Evolutionary conservation across 129 eudicot genomes (phyloP).

Genomic region (Pulicaria dysenterica): DNA sequence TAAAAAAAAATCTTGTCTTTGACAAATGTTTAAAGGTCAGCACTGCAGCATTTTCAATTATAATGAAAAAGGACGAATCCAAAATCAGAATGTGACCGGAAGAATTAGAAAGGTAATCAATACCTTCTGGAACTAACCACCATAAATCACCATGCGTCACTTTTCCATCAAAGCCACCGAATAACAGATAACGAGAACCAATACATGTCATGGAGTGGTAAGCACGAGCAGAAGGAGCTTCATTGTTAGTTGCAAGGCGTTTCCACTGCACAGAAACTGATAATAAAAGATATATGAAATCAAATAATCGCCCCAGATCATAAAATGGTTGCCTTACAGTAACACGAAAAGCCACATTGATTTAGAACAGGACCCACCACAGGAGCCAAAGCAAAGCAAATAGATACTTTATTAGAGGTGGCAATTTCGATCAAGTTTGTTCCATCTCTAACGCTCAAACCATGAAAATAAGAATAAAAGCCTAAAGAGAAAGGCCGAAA

Average conservation of each 20-base stretch:
- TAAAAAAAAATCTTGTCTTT: neutral
- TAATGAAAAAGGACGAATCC: neutral
- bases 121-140: constrained; percentile 99
- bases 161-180: constrained; percentile 99
- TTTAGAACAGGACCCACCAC: neutral
- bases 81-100: neutral
- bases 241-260: constrained; percentile 71
- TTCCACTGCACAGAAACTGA: constrained; percentile 97
- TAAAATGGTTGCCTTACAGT: constrained; percentile 2
- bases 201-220: constrained; percentile 87
- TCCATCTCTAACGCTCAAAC: neutral
- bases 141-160: constrained; percentile 87
- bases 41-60: neutral
- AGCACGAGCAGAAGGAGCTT: constrained; percentile 88
- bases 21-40: neutral
- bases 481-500: neutral
- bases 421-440: neutral
- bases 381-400: constrained; percentile 17
- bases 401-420: constrained; percentile 1
- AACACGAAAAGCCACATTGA: constrained; percentile 18
- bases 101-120: neutral
- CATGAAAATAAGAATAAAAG: neutral
- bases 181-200: constrained; percentile 82
- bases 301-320: constrained; percentile 2
- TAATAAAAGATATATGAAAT: constrained; percentile 27